phyloP scores from a whole-genome alignment of 2,329 filamentous ascomycete genomes.

The Paramyrothecium roridum region DNA sequence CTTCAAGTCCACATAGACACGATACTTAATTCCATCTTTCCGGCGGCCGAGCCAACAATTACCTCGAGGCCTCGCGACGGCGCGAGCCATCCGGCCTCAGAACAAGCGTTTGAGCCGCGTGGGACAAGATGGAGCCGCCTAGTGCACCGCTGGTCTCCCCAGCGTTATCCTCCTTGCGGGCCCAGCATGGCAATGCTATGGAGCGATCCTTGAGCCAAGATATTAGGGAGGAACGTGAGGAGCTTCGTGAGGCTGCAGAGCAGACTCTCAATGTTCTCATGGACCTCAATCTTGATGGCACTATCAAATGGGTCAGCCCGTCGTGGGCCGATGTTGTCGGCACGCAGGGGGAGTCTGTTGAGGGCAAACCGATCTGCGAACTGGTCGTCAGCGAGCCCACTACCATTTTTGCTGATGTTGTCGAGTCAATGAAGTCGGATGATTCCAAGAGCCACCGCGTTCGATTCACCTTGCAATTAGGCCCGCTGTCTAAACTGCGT shows the following conservation, averaged over 20 bases:
- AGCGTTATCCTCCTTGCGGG: slow-evolving; percentile 49
- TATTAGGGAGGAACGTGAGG: slow-evolving; percentile 89
- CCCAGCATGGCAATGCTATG: slow-evolving; percentile 49
- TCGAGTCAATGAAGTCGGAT: slow-evolving; percentile 87
- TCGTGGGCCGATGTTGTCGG: slow-evolving; percentile 95
- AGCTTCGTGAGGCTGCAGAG: slow-evolving; percentile 91
- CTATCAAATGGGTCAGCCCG: slow-evolving; percentile 92
- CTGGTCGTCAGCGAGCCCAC: slow-evolving; percentile 76
- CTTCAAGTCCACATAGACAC: slow-evolving; percentile 18
- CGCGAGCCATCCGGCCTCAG: not conserved
- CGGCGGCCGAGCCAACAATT: slow-evolving; percentile 12
- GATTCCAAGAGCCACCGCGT: slow-evolving; percentile 91
- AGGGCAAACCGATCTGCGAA: slow-evolving; percentile 75
- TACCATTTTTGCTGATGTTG: slow-evolving; percentile 74
- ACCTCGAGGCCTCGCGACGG: not conserved
- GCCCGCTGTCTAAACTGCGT: slow-evolving; percentile 64
- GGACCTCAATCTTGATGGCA: slow-evolving; percentile 86
- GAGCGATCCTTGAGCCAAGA: slow-evolving; percentile 75
- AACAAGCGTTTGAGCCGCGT: not conserved
- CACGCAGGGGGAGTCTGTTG: slow-evolving; percentile 67
- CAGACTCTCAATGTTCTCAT: slow-evolving; percentile 96
- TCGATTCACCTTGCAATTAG: slow-evolving; percentile 71
- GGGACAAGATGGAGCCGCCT: slow-evolving; percentile 36
- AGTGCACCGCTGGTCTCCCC: slow-evolving; percentile 45
- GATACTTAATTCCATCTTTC: slow-evolving; percentile 1